Evolutionary conservation across 495 filamentous ascomycete species (phyloP), one percentile per base, ranked within the genome.

Genomic region (Lindgomyces ingoldianus): DNA sequence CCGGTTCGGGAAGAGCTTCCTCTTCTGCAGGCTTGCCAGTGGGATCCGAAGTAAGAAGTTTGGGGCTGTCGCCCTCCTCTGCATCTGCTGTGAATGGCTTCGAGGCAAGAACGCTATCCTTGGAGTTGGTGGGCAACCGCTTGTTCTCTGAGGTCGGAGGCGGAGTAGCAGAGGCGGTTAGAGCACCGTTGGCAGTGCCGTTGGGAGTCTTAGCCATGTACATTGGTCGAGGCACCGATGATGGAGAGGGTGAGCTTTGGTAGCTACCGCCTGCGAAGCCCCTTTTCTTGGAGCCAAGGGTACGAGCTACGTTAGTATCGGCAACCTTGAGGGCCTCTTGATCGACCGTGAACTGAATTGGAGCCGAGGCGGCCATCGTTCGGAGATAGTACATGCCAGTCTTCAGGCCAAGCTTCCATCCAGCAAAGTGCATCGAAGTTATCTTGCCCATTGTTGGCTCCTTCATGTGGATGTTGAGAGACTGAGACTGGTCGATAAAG

Each of bases 371-470:
- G 57, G 94, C 94, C 87, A 95, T 95, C 42, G 94, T 98, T 70
- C 94, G 92, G 67, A 98, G 88, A 77, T 98, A 98, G 86, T 98
- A 98, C 95, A 98, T 98, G 78, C 94, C 94, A 11, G 94, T 98
- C 87, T 98, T 98, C 62, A 98, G 84, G 71, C 94, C 94, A 71
- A 96, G 85, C 81, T 97, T 98, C 94, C 94, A 98, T 67, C 94
- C 94, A 39, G 95, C 87, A 74, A 98, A 98, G 81, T 98, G 94
- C 94, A 98, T 98, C 74, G 87, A 91, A 59, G 94, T 98, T 75
- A 98, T 91, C 86, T 98, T 98, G 78, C 94, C 94, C 91, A 97
- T 98, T 41, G 92, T 97, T 29, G 94, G 94, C 69, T 98, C 93
- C 79, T 93, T 96, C 84, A 98, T 89, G 81, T 98, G 94, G 69